Base-by-base conservation (phyloP, 305 asterid genomes). In the Fraxinus angustifolia region DNA sequence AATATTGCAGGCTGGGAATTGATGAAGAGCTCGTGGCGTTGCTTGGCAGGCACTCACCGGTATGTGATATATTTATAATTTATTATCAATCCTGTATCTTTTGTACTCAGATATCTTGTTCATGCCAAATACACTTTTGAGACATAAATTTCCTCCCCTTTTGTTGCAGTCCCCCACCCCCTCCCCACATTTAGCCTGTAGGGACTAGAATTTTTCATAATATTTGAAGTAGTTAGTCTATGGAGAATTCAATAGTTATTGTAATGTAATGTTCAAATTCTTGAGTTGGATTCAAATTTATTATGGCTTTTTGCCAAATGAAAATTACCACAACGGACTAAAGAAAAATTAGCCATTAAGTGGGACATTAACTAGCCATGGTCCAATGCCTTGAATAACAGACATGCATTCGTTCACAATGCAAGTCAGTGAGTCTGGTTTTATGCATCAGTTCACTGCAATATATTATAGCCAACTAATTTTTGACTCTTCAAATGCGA, bases 11-110 rank as follows among this genome's bases (percentile, higher is more conserved):
- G 91, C 88, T 96, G 83, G 99, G 99, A 81, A 96, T 96, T 45
- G 99, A 96, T 78, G 97, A 94, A 86, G 99, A 93, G 88, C 98
- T 96, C 36, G 99, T 96, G 80, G 87, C 93, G 56, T 87, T 94
- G 89, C 97, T 96, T 76, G 98, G 98, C 81, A 88, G 80, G 82
- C 84, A 84, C 81, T 94, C 99, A 0, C 92, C 92, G 6, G 98
- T 95, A 80, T 84, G 96, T 84, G 71, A 34, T 19, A 28, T 10
- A 1, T 14, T 10, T 26, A 12, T 60, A 21, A 60, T 60, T 1
- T 60, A 60, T 60, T 19, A 60, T 60, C 26, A 21, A 16, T 60
- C 31, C 3, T 60, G 70, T 4, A 53, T 5, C 23, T 53, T n/a
- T n/a, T 53, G 21, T 53, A 53, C 8, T 53, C 17, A 4, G 6